Percentiles rank a stretch among this genome's conserved stretches.
Evolutionary conservation across 192 early-diverging fungal genomes (phyloP).

Genomic region (Linnemannia hyalina): DNA sequence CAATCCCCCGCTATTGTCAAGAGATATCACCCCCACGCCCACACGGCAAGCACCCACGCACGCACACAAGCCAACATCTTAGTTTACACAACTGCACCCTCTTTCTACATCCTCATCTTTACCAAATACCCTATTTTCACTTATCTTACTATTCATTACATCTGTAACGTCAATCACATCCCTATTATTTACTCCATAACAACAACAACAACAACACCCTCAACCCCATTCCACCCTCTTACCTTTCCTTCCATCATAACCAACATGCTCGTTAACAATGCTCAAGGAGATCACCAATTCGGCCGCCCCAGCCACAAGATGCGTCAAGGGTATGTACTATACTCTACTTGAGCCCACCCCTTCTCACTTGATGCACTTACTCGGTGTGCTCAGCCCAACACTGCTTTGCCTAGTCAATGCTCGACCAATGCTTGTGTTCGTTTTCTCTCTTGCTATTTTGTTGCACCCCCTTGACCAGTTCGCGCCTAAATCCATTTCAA

Average conservation of each 20-base stretch:
- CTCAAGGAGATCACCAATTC: constrained; percentile 27
- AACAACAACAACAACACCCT: neutral
- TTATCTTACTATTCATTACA: neutral
- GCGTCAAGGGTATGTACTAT: constrained; percentile 37
- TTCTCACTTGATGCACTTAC: neutral
- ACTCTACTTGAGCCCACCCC: neutral
- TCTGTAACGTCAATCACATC: neutral
- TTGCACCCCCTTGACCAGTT: neutral
- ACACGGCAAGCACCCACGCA: constrained; percentile 23
- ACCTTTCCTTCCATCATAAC: neutral
- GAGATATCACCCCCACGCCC: constrained; percentile 40
- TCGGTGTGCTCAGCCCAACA: constrained; percentile 7
- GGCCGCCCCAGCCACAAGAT: constrained; percentile 26
- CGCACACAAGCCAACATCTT: neutral
- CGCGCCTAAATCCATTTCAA: neutral
- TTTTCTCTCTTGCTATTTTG: neutral
- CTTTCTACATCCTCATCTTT: neutral
- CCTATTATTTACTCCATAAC: neutral
- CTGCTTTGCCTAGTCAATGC: neutral
- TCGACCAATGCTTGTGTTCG: neutral
- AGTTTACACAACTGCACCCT: neutral
- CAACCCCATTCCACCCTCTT: neutral
- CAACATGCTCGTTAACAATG: constrained; percentile 45
- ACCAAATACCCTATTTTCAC: neutral
- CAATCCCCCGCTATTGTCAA: neutral